Evolutionary conservation across 1,284 basidiomycete species (phyloP).

Genomic region (Sutorius eximius): DNA sequence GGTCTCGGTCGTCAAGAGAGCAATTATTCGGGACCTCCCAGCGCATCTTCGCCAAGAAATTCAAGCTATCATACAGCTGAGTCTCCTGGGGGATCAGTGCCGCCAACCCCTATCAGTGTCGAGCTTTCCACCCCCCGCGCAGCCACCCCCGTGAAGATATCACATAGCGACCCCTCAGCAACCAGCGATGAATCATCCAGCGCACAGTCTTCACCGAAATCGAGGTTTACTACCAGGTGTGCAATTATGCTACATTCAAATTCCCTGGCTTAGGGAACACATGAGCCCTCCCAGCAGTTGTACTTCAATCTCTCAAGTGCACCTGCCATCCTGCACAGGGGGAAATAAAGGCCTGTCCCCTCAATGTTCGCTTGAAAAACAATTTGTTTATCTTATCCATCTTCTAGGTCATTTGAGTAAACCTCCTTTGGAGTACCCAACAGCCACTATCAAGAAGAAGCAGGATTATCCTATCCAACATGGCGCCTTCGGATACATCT

Average conservation of each 20-base stretch:
- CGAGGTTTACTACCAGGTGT: slow-evolving; percentile 15
- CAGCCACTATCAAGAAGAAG: slow-evolving; percentile 13
- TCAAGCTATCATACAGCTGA: slow-evolving; percentile 15
- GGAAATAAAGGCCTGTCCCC: slow-evolving; percentile 17
- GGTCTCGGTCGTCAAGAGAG: background rate
- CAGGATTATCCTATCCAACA: slow-evolving; percentile 3
- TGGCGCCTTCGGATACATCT: slow-evolving; percentile 29
- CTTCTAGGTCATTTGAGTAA: slow-evolving; percentile 14
- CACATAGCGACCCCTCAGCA: background rate
- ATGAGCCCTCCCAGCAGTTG: slow-evolving; percentile 13
- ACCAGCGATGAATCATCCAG: slow-evolving; percentile 15
- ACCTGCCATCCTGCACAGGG: slow-evolving; percentile 3
- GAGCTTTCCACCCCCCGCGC: slow-evolving; percentile 11
- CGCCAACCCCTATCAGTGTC: slow-evolving; percentile 10
- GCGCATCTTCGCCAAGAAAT: background rate
- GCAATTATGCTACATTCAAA: background rate
- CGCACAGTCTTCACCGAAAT: slow-evolving; percentile 2
- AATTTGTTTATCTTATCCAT: background rate
- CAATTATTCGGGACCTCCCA: background rate
- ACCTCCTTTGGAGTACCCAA: slow-evolving; percentile 9
- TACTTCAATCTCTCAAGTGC: slow-evolving; percentile 17
- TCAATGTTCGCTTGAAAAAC: background rate
- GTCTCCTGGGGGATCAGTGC: slow-evolving; percentile 12
- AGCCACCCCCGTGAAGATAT: background rate
- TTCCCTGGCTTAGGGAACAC: slow-evolving; percentile 3